These are phyloP conservation scores for Candida broadrunensis DNA, from an alignment of 805 yeast genomes.

Conservation along the genomic window DNA sequence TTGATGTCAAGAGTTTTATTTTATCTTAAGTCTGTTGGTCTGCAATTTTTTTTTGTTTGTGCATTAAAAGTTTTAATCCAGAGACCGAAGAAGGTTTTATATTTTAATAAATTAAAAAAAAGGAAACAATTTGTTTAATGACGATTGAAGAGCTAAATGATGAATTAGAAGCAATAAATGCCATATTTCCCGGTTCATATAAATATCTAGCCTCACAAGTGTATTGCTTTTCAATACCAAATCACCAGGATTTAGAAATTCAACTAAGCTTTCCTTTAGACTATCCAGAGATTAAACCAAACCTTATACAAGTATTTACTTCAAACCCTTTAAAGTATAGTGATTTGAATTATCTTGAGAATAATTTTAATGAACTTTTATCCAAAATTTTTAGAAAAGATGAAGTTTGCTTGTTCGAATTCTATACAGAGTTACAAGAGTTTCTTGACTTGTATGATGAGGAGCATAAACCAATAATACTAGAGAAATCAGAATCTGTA, in stretches of 20 bases:
- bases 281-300: constrained; percentile 71
- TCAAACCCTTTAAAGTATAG: constrained; percentile 34
- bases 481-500: constrained; percentile 1
- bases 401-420: constrained; percentile 76
- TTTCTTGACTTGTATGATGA: constrained; percentile 37
- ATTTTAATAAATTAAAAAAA: too few relatives aligned
- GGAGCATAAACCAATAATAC: background rate
- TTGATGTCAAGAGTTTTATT: too few relatives aligned
- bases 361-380: constrained; percentile 48
- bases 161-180: constrained; percentile 80
- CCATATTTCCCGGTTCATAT: constrained; percentile 75
- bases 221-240: constrained; percentile 54
- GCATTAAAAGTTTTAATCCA: background rate
- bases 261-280: constrained; percentile 66
- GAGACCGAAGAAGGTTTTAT: background rate
- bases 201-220: constrained; percentile 34
- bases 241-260: constrained; percentile 57
- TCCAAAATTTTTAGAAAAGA: constrained; percentile 54
- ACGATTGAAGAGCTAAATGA: constrained; percentile 49
- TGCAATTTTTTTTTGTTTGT: too few relatives aligned
- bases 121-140: too few relatives aligned
- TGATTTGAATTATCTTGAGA: constrained; percentile 41
- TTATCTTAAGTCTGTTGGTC: too few relatives aligned
- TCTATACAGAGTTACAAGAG: constrained; percentile 60
- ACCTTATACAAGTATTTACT: constrained; percentile 53